Conservation (phyloP, 495 filamentous ascomycete species). For the Xylaria venustula region DNA sequence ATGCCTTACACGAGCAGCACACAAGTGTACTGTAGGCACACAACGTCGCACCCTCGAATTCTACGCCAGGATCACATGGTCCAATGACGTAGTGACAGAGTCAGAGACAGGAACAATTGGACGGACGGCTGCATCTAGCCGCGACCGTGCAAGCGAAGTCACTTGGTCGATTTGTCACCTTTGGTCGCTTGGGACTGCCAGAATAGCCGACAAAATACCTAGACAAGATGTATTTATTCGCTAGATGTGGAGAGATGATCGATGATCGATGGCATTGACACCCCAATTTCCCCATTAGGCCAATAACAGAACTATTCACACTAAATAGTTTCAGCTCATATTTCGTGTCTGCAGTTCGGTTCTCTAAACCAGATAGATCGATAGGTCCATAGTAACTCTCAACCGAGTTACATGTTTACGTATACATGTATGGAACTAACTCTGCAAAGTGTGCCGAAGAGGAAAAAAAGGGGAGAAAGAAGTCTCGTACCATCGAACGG, state of each 20-base stretch:
- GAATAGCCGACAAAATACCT: no score
- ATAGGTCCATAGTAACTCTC: no score
- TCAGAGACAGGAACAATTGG: neutral
- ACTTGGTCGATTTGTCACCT: neutral
- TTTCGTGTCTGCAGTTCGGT: no score
- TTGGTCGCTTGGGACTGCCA: neutral
- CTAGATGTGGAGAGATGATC: neutral
- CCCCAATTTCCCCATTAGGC: neutral
- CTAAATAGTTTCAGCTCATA: neutral
- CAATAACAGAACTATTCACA: neutral
- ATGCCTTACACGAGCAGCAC: no score
- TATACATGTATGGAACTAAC: no score
- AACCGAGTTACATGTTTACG: no score
- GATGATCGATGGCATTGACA: neutral
- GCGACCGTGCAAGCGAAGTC: constrained; percentile 4
- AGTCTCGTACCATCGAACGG: neutral
- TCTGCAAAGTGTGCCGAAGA: no score
- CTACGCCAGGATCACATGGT: neutral
- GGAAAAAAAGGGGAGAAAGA: neutral
- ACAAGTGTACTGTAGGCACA: neutral
- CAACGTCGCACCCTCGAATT: neutral
- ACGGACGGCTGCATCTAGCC: neutral
- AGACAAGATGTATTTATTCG: no score
- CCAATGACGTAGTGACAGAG: neutral
- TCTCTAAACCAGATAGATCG: no score